Percentiles rank a stretch among this genome's conserved stretches.
These are phyloP conservation scores for Poa annua DNA, from an alignment of 176 grass and related monocot species.

Conservation along the genomic window DNA sequence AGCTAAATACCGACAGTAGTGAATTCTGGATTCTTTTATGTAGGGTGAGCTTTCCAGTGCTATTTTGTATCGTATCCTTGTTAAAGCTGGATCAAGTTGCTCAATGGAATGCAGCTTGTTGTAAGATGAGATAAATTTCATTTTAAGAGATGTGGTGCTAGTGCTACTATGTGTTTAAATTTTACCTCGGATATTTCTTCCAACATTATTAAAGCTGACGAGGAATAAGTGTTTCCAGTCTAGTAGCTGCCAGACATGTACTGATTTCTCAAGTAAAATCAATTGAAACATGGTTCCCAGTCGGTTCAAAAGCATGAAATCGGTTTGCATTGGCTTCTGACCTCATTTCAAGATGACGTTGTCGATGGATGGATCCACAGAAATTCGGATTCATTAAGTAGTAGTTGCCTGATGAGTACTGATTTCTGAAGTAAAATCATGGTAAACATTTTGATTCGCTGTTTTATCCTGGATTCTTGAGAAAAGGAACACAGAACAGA, in stretches of 20 bases:
- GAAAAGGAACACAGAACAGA: neutral
- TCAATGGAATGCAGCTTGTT: neutral
- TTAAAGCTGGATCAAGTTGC: neutral
- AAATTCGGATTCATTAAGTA: too few species aligned
- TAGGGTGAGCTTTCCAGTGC: neutral
- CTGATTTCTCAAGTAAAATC: neutral
- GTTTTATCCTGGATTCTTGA: neutral
- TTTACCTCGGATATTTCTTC: neutral
- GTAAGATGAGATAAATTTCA: neutral
- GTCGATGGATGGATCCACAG: neutral
- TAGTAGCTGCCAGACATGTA: too few species aligned
- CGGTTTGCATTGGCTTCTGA: neutral
- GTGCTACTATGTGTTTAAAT: neutral
- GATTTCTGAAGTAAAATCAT: neutral
- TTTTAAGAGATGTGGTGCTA: neutral
- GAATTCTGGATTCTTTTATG: neutral
- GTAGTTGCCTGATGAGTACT: neutral
- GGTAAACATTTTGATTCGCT: neutral
- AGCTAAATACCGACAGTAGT: neutral
- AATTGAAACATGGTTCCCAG: neutral
- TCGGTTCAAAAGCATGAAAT: neutral
- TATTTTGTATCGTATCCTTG: neutral
- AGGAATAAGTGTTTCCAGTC: neutral
- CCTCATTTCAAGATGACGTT: neutral
- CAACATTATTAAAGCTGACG: neutral